Conservation (phyloP, 148 eudicot species). For the Nepenthes gracilis region DNA sequence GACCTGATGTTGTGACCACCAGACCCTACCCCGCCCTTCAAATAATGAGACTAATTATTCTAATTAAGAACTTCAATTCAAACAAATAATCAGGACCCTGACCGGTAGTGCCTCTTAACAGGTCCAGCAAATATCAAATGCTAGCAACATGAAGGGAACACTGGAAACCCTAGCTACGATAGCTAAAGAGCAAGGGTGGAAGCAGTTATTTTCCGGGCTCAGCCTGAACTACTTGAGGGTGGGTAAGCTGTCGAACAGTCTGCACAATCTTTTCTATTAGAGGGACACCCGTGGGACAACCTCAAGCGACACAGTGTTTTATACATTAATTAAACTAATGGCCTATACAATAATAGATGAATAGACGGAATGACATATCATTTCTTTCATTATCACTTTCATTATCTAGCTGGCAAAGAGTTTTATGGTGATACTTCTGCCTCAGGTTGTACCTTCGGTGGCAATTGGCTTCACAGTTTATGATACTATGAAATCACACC, state of each 20-base stretch:
- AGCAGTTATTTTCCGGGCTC: slow-evolving; percentile 83
- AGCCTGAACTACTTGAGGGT: slow-evolving; percentile 92
- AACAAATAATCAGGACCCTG: background rate
- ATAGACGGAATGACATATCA: no score
- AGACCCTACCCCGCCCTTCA: no score
- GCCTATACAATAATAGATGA: no score
- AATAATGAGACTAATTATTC: no score
- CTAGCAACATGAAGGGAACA: slow-evolving; percentile 48
- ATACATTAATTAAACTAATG: no score
- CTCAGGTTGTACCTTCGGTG: slow-evolving; percentile 91
- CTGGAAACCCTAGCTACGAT: slow-evolving; percentile 56
- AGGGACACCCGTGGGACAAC: no score
- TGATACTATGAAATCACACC: slow-evolving; percentile 64
- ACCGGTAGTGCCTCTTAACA: slow-evolving; percentile 15
- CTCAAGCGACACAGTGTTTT: no score
- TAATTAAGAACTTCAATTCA: no score
- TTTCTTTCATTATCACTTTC: no score
- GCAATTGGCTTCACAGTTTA: slow-evolving; percentile 93
- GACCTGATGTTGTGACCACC: no score
- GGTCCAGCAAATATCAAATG: slow-evolving; percentile 52
- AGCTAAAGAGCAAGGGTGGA: slow-evolving; percentile 74
- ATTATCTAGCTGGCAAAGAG: background rate
- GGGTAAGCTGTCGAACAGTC: background rate
- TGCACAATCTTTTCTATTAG: no score
- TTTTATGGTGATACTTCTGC: background rate